Percentiles rank a stretch among this genome's conserved stretches.
Evolutionary conservation across 129 eudicot genomes (phyloP).

Genomic region (Tagetes erecta): DNA sequence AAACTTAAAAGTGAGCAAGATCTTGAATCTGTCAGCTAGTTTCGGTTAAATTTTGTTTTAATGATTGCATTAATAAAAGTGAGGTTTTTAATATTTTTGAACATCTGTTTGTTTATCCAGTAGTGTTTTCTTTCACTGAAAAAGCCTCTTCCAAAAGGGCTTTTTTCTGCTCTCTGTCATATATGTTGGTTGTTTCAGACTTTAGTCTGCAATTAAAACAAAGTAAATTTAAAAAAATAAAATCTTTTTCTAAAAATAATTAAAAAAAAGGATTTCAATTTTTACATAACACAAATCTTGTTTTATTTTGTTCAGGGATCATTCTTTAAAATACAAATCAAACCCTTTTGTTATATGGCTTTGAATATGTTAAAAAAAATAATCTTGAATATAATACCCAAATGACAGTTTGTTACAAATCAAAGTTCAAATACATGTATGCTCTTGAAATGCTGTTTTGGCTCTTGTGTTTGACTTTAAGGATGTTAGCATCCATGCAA

Average conservation of each 20-base stretch:
- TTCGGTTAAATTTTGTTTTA: conserved; percentile 12
- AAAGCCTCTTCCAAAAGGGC: conserved; percentile 36
- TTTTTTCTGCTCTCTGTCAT: conserved; percentile 37
- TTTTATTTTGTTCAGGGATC: background rate
- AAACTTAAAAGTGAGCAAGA: background rate
- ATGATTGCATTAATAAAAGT: conserved; percentile 22
- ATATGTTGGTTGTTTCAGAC: conserved; percentile 26
- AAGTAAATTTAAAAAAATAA: conserved; percentile 7
- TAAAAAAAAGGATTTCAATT: background rate
- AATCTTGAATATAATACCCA: background rate
- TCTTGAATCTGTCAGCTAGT: conserved; percentile 21
- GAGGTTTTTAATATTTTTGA: conserved; percentile 12
- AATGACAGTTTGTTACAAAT: background rate
- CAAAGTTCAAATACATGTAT: background rate
- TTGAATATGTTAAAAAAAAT: background rate
- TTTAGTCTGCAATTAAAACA: conserved; percentile 18
- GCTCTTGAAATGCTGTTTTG: conserved; percentile 34
- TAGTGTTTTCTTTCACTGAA: conserved; percentile 15
- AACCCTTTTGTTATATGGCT: background rate
- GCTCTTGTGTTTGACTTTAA: conserved; percentile 25
- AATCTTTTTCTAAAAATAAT: background rate
- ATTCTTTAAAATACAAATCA: background rate
- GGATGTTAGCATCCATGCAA: background rate
- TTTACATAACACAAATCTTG: conserved; percentile 14
- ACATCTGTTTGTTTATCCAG: background rate